A percentile compares a stretch with the other conserved stretches of the same genome.
Evolutionary conservation across 495 filamentous ascomycete genomes (phyloP).

Genomic region (Penicillium malachiteum): DNA sequence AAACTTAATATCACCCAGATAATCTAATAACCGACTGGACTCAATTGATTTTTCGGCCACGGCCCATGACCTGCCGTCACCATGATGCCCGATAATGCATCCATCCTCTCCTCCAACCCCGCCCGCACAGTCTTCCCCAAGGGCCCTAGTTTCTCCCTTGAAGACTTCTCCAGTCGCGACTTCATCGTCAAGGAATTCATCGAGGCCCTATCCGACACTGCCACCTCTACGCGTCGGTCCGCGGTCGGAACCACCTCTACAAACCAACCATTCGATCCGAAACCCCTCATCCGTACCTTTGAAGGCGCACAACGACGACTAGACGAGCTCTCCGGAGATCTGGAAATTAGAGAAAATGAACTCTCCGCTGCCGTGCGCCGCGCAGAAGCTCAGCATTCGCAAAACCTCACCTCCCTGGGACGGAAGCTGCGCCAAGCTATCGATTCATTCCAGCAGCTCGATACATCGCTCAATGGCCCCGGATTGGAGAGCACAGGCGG

Average conservation of each 20-base stretch:
- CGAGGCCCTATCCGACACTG: slow-evolving; percentile 84
- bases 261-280: slow-evolving; percentile 87
- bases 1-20: neutral
- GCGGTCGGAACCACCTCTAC: slow-evolving; percentile 36
- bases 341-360: slow-evolving; percentile 85
- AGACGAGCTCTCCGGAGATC: slow-evolving; percentile 75
- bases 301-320: slow-evolving; percentile 83
- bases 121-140: slow-evolving; percentile 69
- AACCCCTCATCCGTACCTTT: slow-evolving; percentile 93
- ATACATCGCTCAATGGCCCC: slow-evolving; percentile 66
- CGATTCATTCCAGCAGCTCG: slow-evolving; percentile 83
- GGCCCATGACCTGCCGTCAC: slow-evolving; percentile 18
- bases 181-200: slow-evolving; percentile 99
- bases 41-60: neutral
- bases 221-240: slow-evolving; percentile 77
- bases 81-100: slow-evolving; percentile 45
- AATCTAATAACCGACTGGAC: no score
- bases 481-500: slow-evolving; percentile 64
- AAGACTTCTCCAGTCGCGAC: slow-evolving; percentile 81
- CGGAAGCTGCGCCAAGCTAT: slow-evolving; percentile 88
- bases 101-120: slow-evolving; percentile 34
- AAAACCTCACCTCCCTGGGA: slow-evolving; percentile 80
- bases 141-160: slow-evolving; percentile 78
- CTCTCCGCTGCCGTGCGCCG: slow-evolving; percentile 82
- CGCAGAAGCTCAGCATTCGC: slow-evolving; percentile 87